These are phyloP conservation scores for Diplotaxis tenuifolia DNA, from an alignment of 345 rosid species.

Conservation along the genomic window DNA sequence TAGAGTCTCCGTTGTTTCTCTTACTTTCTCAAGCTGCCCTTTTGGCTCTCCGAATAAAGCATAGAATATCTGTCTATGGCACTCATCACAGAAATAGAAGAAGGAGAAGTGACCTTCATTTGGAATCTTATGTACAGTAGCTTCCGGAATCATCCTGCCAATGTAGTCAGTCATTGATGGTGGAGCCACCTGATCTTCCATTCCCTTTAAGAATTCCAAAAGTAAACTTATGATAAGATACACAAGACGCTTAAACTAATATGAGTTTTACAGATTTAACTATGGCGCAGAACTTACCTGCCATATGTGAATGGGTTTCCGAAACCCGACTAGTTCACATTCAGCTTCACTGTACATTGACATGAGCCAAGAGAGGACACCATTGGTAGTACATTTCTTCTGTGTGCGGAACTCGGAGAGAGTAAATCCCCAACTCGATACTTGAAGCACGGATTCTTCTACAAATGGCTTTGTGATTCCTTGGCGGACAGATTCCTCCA, in stretches of 20 bases:
- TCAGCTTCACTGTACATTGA: conserved; percentile 71
- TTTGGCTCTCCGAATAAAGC: conserved; percentile 67
- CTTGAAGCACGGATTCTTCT: conserved; percentile 77
- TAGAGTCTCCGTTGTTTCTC: conserved; percentile 15
- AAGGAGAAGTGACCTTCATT: conserved; percentile 85
- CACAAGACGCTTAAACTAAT: not conserved
- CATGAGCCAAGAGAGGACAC: conserved; percentile 76
- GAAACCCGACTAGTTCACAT: conserved; percentile 72
- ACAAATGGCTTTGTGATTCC: conserved; percentile 67
- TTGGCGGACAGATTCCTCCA: conserved; percentile 87
- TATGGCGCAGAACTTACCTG: conserved; percentile 52
- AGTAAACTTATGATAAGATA: not conserved
- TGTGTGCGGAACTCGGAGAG: conserved; percentile 66
- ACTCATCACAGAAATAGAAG: conserved; percentile 75
- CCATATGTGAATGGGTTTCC: conserved; percentile 84
- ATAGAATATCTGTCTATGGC: conserved; percentile 69
- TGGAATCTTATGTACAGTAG: conserved; percentile 58
- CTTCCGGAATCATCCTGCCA: conserved; percentile 66
- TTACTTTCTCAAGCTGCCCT: conserved; percentile 51
- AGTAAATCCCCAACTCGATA: conserved; percentile 82
- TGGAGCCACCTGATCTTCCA: conserved; percentile 70
- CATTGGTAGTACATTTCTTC: conserved; percentile 56
- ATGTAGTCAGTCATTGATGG: conserved; percentile 66
- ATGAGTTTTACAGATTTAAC: not conserved
- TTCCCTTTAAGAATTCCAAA: conserved; percentile 51